Base-by-base conservation (phyloP, 495 filamentous ascomycete genomes). In the Talaromyces proteolyticus region DNA sequence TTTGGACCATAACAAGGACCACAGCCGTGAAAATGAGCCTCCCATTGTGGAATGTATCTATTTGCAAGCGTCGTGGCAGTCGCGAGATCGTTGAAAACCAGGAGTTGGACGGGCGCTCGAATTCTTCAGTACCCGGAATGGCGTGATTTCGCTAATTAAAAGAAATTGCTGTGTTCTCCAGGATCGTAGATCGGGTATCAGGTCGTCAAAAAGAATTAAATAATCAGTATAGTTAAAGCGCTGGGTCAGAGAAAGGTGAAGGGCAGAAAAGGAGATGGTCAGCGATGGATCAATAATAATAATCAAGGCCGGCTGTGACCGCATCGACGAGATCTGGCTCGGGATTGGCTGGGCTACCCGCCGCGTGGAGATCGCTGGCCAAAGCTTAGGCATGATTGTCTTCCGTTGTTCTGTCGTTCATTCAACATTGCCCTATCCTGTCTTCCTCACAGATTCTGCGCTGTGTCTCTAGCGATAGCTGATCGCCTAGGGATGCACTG, bases 1-100 rank as follows among this genome's bases (percentile, higher is more conserved):
- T 77, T 96, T 96, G 21, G 86, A 71, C 85, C 85, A 96, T 21
- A 96, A 50, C 21, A 94, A 69, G 63, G 82, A 85, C 65, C 91
- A 78, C 37, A 83, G 60, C 69, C 85, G 85, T 55, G 89, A 92
- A 54, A 93, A 70, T 58, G 80, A 83, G 49, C 76, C 84, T 61
- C 91, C 91, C 91, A 96, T 96, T 34, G 29, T 34, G 8, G 29
- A 34, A 34, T 4, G 29, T 34, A 34, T 4, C 29, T 34, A 34
- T 34, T 34, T 34, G 14, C 29, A 34, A 14, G 8, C 8, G 29
- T 14, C 29, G 29, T 34, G 29, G 14, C 8, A 4, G 29, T 34
- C 29, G 29, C 29, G 1, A 34, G 29, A 34, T 34, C 29, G 29
- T 34, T 8, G 8, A 14, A 34, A 34, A 34, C 29, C 29, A 34